Evolutionary conservation across 1,284 basidiomycete species (phyloP).

Genomic region (Leccinum laetum): DNA sequence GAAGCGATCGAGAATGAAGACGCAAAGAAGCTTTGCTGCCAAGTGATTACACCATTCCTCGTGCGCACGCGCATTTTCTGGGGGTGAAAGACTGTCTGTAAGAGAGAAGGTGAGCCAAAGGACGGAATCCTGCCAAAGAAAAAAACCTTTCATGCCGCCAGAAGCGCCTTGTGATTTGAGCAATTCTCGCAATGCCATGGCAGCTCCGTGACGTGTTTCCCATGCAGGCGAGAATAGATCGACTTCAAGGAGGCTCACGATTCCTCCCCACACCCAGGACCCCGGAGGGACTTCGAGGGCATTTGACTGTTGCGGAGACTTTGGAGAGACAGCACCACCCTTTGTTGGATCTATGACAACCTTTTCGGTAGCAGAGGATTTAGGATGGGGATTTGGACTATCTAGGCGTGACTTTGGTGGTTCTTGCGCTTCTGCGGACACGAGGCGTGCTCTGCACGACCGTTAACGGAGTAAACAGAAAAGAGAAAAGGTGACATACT

Average conservation of each 20-base stretch:
- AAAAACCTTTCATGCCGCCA: constrained; percentile 76
- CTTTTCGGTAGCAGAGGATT: constrained; percentile 50
- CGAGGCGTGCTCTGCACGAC: constrained; percentile 59
- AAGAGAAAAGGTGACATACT: constrained; percentile 42
- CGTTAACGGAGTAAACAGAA: constrained; percentile 15
- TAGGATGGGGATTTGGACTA: constrained; percentile 47
- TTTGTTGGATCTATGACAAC: constrained; percentile 76
- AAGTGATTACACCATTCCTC: constrained; percentile 90
- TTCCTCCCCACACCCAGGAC: constrained; percentile 88
- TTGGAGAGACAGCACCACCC: constrained; percentile 79
- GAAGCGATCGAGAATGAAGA: constrained; percentile 96
- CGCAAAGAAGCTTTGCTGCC: constrained; percentile 84
- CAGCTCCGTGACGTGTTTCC: constrained; percentile 96
- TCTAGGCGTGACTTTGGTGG: constrained; percentile 50
- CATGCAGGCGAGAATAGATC: constrained; percentile 88
- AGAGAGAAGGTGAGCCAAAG: constrained; percentile 4
- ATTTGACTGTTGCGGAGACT: constrained; percentile 69
- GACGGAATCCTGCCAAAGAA: not conserved
- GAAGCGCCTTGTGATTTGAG: constrained; percentile 84
- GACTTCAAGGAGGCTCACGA: constrained; percentile 81
- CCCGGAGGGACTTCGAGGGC: constrained; percentile 73
- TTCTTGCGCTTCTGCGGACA: constrained; percentile 55
- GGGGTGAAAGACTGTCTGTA: constrained; percentile 47
- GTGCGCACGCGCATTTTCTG: constrained; percentile 68
- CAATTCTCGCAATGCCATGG: constrained; percentile 89